phyloP scores from a whole-genome alignment of 441 rosid genomes.

The Erysimum pusillum region DNA sequence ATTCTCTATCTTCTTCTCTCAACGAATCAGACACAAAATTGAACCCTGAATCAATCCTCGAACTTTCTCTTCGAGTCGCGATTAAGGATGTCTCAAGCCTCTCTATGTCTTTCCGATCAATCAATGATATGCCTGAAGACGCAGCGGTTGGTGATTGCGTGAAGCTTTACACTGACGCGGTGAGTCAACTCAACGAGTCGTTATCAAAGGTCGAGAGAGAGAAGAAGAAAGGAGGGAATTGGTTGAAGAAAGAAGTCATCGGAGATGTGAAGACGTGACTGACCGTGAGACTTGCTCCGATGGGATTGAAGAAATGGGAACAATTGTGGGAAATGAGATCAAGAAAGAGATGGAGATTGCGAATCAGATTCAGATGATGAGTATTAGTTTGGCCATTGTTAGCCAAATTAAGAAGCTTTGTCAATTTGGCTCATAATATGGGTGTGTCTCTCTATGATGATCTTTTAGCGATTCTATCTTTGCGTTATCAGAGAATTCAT shows the following conservation, averaged over 20 bases:
- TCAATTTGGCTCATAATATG: slow-evolving; percentile 77
- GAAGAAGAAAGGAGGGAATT: slow-evolving; percentile 51
- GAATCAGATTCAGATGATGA: slow-evolving; percentile 59
- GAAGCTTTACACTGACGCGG: slow-evolving; percentile 59
- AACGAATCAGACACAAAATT: slow-evolving; percentile 40
- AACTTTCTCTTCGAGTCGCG: slow-evolving; percentile 59
- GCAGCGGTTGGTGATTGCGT: slow-evolving; percentile 65
- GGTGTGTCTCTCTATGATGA: slow-evolving; percentile 93
- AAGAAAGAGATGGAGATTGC: slow-evolving; percentile 54
- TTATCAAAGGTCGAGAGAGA: slow-evolving; percentile 44
- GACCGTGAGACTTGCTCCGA: slow-evolving; percentile 80
- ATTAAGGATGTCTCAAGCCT: slow-evolving; percentile 49
- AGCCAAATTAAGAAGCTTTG: slow-evolving; percentile 64
- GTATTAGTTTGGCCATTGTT: slow-evolving; percentile 79
- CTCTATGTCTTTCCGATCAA: slow-evolving; percentile 46
- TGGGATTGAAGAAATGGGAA: slow-evolving; percentile 83
- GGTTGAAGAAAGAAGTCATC: slow-evolving; percentile 53
- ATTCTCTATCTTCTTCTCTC: slow-evolving; percentile 60
- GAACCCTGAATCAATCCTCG: slow-evolving; percentile 66
- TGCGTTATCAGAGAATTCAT: slow-evolving; percentile 89
- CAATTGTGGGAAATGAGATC: slow-evolving; percentile 53
- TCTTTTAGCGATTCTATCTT: slow-evolving; percentile 83
- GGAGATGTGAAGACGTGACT: slow-evolving; percentile 75
- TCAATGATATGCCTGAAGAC: slow-evolving; percentile 51
- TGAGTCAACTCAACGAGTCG: slow-evolving; percentile 68